Conservation (phyloP, 1,284 basidiomycete genomes). For the Leccinum ponderosum region DNA sequence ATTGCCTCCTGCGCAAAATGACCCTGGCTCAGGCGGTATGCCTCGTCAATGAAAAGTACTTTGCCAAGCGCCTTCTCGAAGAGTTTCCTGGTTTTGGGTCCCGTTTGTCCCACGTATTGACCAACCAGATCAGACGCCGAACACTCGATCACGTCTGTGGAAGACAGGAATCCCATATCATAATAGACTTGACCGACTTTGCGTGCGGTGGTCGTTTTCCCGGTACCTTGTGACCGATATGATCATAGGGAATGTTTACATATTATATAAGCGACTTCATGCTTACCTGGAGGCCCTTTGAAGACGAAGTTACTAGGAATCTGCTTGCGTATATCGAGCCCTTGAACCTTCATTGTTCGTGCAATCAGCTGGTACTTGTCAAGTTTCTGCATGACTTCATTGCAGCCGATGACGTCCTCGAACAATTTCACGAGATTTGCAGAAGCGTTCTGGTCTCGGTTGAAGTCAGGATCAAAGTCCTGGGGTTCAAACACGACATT, state of each 20-base stretch:
- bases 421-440: slow-evolving; percentile 56
- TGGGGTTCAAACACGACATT: slow-evolving; percentile 51
- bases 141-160: slow-evolving; percentile 56
- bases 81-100: slow-evolving; percentile 55
- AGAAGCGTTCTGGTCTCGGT: slow-evolving; percentile 47
- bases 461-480: slow-evolving; percentile 63
- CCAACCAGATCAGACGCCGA: slow-evolving; percentile 66
- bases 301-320: slow-evolving; percentile 68
- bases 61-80: slow-evolving; percentile 62
- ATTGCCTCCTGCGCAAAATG: slow-evolving; percentile 65
- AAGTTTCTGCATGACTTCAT: slow-evolving; percentile 50
- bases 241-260: background rate
- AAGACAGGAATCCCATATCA: slow-evolving; percentile 63
- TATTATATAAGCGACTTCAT: slow-evolving; percentile 21
- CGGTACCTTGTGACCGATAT: slow-evolving; percentile 29
- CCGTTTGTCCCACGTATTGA: slow-evolving; percentile 65
- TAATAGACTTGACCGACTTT: slow-evolving; percentile 51
- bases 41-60: slow-evolving; percentile 68
- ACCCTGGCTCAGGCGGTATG: slow-evolving; percentile 58
- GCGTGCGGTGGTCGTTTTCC: slow-evolving; percentile 44
- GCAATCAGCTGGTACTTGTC: slow-evolving; percentile 52
- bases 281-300: slow-evolving; percentile 65
- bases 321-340: slow-evolving; percentile 43
- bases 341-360: slow-evolving; percentile 39
- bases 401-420: slow-evolving; percentile 59